Evolutionary conservation across 2,329 filamentous ascomycete species (phyloP).

Genomic region (Myriosclerotinia scirpicola): DNA sequence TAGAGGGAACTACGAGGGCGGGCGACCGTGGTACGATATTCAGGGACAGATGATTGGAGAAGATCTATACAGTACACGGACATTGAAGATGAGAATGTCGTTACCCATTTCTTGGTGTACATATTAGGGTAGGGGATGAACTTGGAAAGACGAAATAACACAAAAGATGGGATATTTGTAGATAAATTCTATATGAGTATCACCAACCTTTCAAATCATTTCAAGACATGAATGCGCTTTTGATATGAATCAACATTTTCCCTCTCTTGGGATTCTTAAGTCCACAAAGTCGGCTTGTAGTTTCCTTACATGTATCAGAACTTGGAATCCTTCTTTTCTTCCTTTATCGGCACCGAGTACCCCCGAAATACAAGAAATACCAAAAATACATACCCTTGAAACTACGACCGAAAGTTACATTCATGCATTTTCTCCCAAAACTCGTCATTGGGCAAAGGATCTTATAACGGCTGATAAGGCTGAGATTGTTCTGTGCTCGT

Average conservation of each 20-base stretch:
- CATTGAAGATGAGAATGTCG: not conserved
- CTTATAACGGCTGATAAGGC: slow-evolving; percentile 1
- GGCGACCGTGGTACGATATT: not conserved
- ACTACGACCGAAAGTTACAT: too few species aligned
- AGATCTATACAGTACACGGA: not conserved
- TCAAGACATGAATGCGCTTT: not conserved
- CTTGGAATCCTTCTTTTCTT: not conserved
- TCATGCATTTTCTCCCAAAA: too few species aligned
- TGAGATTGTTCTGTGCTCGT: not conserved
- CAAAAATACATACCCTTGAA: not conserved
- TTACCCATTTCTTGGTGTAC: slow-evolving; percentile 4
- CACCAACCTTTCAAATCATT: not conserved
- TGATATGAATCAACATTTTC: not conserved
- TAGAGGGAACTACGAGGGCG: not conserved
- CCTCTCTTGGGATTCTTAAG: not conserved
- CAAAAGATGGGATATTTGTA: not conserved
- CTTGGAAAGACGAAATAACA: not conserved
- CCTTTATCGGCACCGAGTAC: too few species aligned
- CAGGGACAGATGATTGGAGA: not conserved
- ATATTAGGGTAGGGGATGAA: not conserved
- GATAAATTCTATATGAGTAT: not conserved
- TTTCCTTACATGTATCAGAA: not conserved
- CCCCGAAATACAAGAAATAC: too few species aligned
- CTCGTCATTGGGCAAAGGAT: too few species aligned
- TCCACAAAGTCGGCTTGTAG: not conserved